These are phyloP conservation scores for Pleomassaria siparia DNA, from an alignment of 2,329 filamentous ascomycete genomes.

Conservation along the genomic window DNA sequence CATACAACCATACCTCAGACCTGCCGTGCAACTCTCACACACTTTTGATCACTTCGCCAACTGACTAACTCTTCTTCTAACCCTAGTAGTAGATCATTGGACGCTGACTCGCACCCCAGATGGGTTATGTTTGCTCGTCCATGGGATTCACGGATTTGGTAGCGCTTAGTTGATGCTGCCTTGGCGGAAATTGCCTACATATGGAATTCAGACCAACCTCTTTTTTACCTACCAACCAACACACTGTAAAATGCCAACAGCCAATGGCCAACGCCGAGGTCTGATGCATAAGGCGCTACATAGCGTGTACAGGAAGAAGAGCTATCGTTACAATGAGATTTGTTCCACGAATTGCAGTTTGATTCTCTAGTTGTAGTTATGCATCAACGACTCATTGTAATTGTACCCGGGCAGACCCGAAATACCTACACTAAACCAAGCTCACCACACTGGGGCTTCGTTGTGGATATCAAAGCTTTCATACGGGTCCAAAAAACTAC, in stretches of 20 bases:
- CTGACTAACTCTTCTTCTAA: not conserved
- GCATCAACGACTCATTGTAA: not conserved
- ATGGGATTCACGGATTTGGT: not conserved
- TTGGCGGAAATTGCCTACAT: not conserved
- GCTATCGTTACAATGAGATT: too few species aligned
- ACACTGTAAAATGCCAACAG: too few species aligned
- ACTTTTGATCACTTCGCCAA: constrained; percentile 1
- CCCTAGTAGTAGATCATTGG: not conserved
- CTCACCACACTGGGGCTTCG: too few species aligned
- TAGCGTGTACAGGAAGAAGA: too few species aligned
- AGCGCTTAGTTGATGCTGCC: not conserved
- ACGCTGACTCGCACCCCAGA: not conserved
- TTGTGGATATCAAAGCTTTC: not conserved
- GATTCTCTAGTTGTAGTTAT: not conserved
- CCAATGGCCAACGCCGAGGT: not conserved
- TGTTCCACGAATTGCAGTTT: not conserved
- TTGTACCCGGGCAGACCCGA: too few species aligned
- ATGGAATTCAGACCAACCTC: not conserved
- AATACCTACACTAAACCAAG: too few species aligned
- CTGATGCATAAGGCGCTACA: not conserved
- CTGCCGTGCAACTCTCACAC: constrained; percentile 2
- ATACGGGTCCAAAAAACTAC: not conserved
- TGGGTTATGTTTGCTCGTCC: not conserved
- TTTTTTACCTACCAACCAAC: not conserved
- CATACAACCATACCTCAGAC: constrained; percentile 1